phyloP scores from a whole-genome alignment of 805 yeast species.

The Cyberlindnera xylosilytica region DNA sequence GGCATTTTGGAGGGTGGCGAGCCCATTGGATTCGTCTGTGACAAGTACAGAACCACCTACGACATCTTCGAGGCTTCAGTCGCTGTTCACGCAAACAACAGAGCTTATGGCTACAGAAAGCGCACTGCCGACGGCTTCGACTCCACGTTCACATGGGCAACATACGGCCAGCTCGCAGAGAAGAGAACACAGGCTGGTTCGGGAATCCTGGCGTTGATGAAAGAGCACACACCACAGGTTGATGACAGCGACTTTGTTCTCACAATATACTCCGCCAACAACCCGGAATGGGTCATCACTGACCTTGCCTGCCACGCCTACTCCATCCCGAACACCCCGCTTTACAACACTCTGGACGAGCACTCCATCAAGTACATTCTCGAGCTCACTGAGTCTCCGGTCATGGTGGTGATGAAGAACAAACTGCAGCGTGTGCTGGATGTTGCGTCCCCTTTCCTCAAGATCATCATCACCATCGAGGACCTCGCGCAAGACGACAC shows the following conservation, averaged over 20 bases:
- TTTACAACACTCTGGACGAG: constrained; percentile 57
- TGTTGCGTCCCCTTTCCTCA: constrained; percentile 43
- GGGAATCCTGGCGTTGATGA: constrained; percentile 47
- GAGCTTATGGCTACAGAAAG: constrained; percentile 46
- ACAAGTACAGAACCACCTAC: constrained; percentile 41
- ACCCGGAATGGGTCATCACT: constrained; percentile 65
- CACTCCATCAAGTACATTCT: constrained; percentile 62
- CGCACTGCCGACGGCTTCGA: constrained; percentile 36
- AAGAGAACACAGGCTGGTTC: constrained; percentile 50
- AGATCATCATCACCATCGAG: constrained; percentile 57
- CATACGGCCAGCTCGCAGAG: constrained; percentile 40
- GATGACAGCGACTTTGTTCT: constrained; percentile 43
- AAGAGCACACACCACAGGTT: constrained; percentile 31
- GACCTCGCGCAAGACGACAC: constrained; percentile 35
- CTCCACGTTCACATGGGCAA: constrained; percentile 39
- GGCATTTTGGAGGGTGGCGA: constrained; percentile 28
- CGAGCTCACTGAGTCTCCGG: constrained; percentile 58
- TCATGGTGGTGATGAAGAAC: constrained; percentile 49
- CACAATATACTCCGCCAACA: constrained; percentile 53
- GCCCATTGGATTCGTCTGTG: constrained; percentile 39
- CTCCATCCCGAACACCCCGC: constrained; percentile 48
- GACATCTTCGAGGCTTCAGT: constrained; percentile 43
- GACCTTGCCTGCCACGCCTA: constrained; percentile 67
- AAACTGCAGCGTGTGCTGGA: constrained; percentile 46
- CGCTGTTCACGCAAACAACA: constrained; percentile 32